Evolutionary conservation across 768 basidiomycete species (phyloP), one percentile per base, ranked within the genome.

Genomic region (Porphyrellus cyaneotinctus): DNA sequence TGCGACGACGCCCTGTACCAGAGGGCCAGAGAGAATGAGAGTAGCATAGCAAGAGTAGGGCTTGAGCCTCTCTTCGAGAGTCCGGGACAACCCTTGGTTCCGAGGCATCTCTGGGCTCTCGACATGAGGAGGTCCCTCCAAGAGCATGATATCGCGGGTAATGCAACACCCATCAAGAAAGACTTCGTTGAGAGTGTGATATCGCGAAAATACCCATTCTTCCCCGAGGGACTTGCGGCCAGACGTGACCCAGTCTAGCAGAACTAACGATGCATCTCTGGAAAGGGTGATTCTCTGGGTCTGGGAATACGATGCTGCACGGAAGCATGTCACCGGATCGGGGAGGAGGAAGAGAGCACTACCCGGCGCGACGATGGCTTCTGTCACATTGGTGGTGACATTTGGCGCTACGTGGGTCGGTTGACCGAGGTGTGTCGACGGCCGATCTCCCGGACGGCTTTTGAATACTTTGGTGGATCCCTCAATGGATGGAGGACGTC

Each of bases 401-500:
- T 54, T 43, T 44, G 53, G 35, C 4, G 36, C 22, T 47, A 46
- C 32, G 17, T 56, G 51, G 47, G 43, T 52, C 39, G 43, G 42
- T 36, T 51, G 57, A 52, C 46, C 43, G 42, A 62, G 53, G 33
- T 71, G 69, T 41, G 75, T 73, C 24, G 86, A 81, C 26, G 77
- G 74, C 33, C 84, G 77, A 53, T 76, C 75, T n/a, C 81, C 83
- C 9, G 75, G 69, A 22, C 93, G 82, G 18, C 76, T 74, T 70
- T 93, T 95, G 76, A 95, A 98, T 18, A 98, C 88, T 68, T 98
- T 98, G 11, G 95, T 98, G 5, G 88, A 91, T 30, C 92, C 91
- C 92, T 94, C 22, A n/a, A 24, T 45, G 18, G 32, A 47, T 24
- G 22, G 41, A 33, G 18, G 20, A 24, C 47, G 35, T 50, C 53